Evolutionary conservation across 2,329 filamentous ascomycete species (phyloP).

Genomic region (Kalmusia sp.): DNA sequence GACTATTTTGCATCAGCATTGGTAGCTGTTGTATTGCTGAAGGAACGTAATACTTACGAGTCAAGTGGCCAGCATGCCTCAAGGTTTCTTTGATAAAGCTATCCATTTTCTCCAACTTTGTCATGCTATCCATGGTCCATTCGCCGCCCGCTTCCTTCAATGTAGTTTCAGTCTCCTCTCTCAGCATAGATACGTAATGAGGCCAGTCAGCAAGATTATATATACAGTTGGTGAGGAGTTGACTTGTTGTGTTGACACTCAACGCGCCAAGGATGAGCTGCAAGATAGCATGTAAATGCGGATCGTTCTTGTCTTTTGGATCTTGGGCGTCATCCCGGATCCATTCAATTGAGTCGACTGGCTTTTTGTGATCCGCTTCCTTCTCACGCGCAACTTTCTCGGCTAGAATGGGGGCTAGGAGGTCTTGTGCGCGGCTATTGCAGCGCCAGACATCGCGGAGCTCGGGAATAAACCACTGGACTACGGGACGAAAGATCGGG

Average conservation of each 20-base stretch:
- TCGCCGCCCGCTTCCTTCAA: not conserved
- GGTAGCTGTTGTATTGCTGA: not conserved
- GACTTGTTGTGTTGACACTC: not conserved
- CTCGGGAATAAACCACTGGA: not conserved
- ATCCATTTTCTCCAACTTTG: constrained; percentile 14
- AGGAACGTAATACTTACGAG: not conserved
- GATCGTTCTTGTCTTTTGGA: not conserved
- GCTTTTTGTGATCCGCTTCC: not conserved
- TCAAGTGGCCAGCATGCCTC: constrained; percentile 7
- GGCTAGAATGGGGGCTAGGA: not conserved
- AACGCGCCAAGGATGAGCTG: not conserved
- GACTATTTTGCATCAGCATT: constrained; percentile 32
- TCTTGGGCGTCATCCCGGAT: not conserved
- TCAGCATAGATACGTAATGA: not conserved
- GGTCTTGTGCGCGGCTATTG: not conserved
- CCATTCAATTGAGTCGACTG: not conserved
- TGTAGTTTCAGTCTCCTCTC: not conserved
- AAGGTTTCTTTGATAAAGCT: constrained; percentile 19
- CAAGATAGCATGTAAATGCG: not conserved
- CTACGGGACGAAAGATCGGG: not conserved
- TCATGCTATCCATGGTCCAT: constrained; percentile 5
- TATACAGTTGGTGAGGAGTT: not conserved
- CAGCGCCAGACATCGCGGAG: not conserved
- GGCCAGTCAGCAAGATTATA: not conserved
- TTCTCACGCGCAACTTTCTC: not conserved